These are phyloP conservation scores for Beauveria sp. DNA, from an alignment of 2,329 filamentous ascomycete genomes.

Conservation along the genomic window DNA sequence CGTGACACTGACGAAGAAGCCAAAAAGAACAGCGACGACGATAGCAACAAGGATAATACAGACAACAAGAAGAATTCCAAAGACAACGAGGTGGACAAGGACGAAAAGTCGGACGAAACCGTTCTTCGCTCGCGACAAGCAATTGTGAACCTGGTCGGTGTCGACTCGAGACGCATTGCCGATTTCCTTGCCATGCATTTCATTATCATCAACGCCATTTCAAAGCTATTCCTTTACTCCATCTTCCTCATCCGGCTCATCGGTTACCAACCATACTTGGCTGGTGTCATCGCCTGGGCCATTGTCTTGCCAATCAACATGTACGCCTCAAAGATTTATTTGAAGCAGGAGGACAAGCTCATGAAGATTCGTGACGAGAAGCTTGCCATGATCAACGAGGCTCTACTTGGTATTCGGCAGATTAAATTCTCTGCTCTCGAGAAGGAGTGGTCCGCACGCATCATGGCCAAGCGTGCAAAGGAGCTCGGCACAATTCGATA, in stretches of 20 bases:
- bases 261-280: slow-evolving; percentile 60
- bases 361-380: slow-evolving; percentile 74
- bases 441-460: slow-evolving; percentile 64
- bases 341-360: slow-evolving; percentile 56
- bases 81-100: slow-evolving; percentile 39
- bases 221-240: slow-evolving; percentile 59
- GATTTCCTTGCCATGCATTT: slow-evolving; percentile 62
- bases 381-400: slow-evolving; percentile 68
- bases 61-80: slow-evolving; percentile 29
- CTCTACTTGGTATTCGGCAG: slow-evolving; percentile 70
- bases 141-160: slow-evolving; percentile 71
- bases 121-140: slow-evolving; percentile 50
- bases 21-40: slow-evolving; percentile 17
- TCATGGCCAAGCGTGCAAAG: slow-evolving; percentile 51
- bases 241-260: slow-evolving; percentile 60
- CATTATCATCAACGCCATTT: slow-evolving; percentile 52
- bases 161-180: slow-evolving; percentile 62
- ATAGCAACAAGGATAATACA: slow-evolving; percentile 29
- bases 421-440: slow-evolving; percentile 80
- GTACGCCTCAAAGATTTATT: slow-evolving; percentile 56
- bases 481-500: slow-evolving; percentile 62
- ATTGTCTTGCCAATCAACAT: slow-evolving; percentile 62
- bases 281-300: slow-evolving; percentile 57
- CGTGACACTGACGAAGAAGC: slow-evolving; percentile 23
- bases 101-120: slow-evolving; percentile 31